Base-by-base conservation (phyloP, 106 monocot species). In the Posidonia australis region DNA sequence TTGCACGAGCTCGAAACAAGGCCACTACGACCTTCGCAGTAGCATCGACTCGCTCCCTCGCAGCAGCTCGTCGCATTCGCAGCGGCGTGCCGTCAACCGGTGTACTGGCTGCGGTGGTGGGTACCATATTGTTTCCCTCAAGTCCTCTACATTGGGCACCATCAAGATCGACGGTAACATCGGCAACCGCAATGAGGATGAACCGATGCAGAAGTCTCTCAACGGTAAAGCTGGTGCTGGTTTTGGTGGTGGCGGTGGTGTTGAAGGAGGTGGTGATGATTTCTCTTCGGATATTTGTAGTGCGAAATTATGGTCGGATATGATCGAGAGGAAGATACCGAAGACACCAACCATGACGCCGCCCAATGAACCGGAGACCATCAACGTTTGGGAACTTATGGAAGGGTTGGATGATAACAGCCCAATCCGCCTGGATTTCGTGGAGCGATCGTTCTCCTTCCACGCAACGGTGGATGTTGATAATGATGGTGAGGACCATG, bases 1-100 rank as follows among this genome's bases (percentile, higher is more conserved):
- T 44, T 89, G 88, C 77, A 62, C 74, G 63, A 74, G 63, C 67
- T 89, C 88, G 11, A 89, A 82, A 63, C 76, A 74, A 64, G 79
- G 76, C 20, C 77, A 60, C 17, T 67, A 55, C 9, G 82, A 80
- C 36, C 79, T 68, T 63, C 68, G 66, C 10, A 7, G 36, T 36
- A 36, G 36, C 36, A 7, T 36, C 36, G 36, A 36, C 7, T 36
- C 36, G 5, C 7, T 36, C 36, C 36, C 36, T 36, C 36, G 36
- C 2, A 57, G 63, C 22, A 51, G 67, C 49, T 64, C 65, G 13
- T 63, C 76, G 74, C 49, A 2, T 7, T 36, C 54, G 24, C 73
- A 67, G 52, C 44, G 70, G 61, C 1, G 24, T 55, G 46, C 22
- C 54, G n/a, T 21, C 54, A 48, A 48, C 12, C 58, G 60, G n/a